A percentile compares a stretch with the other conserved stretches of the same genome.
Conservation (phyloP, 169 alveolate species). For the Eimeria zaria region DNA sequence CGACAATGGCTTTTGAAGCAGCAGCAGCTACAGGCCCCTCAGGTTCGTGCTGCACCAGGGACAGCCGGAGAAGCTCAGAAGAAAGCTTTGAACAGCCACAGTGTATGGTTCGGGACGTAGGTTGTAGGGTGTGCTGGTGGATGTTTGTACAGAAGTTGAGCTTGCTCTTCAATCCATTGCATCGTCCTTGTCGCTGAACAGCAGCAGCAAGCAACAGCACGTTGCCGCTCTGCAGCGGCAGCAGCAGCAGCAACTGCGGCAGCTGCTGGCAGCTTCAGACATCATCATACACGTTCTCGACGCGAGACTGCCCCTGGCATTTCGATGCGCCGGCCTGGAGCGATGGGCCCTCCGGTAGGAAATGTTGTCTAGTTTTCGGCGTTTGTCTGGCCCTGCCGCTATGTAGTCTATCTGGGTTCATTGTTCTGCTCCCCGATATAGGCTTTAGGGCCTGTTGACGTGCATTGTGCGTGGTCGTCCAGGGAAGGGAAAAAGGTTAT, state of each 20-base stretch:
- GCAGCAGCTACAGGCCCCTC: conserved; percentile 87
- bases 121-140: background rate
- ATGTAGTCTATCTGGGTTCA: background rate
- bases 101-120: background rate
- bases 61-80: background rate
- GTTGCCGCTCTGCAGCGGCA: conserved; percentile 81
- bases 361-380: background rate
- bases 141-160: conserved; percentile 28
- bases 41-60: conserved; percentile 75
- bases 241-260: conserved; percentile 86
- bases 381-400: background rate
- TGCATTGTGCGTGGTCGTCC: background rate
- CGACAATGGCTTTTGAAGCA: conserved; percentile 4
- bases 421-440: background rate
- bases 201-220: conserved; percentile 53
- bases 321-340: conserved; percentile 95
- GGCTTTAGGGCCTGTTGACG: background rate
- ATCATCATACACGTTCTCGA: conserved; percentile 95
- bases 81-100: background rate
- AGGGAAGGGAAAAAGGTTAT: conserved; percentile 94
- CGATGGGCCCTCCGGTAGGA: conserved; percentile 87
- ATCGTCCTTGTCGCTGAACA: conserved; percentile 7
- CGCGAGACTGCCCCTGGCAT: conserved; percentile 97
- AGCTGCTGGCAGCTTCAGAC: conserved; percentile 94
- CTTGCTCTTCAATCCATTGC: conserved; percentile 60